Conservation (phyloP, 306 rosid species). For the Vigna unguiculata region DNA sequence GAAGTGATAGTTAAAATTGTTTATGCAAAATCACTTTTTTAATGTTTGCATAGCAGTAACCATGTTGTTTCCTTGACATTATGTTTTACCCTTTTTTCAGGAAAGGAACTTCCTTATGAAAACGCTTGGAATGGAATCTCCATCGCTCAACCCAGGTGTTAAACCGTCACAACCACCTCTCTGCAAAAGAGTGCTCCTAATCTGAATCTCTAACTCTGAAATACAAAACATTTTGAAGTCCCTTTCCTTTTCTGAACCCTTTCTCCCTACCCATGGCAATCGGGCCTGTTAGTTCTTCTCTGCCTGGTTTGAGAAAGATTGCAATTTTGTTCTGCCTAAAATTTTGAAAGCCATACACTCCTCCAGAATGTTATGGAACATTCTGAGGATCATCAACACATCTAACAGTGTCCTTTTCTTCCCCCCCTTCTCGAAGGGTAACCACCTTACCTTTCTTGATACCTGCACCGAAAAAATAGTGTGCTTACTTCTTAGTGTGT, state of each 20-base stretch:
- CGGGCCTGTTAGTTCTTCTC: constrained; percentile 48
- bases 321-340: constrained; percentile 78
- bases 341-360: constrained; percentile 72
- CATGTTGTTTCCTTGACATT: constrained; percentile 31
- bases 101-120: constrained; percentile 96
- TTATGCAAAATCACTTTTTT: constrained; percentile 17
- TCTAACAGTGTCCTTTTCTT: constrained; percentile 61
- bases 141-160: constrained; percentile 62
- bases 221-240: constrained; percentile 38
- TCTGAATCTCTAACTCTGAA: constrained; percentile 50
- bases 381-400: constrained; percentile 64
- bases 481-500: constrained; percentile 76
- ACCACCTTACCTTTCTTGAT: constrained; percentile 36
- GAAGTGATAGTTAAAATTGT: constrained; percentile 10
- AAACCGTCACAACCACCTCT: constrained; percentile 80
- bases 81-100: constrained; percentile 55
- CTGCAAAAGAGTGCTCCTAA: constrained; percentile 97
- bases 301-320: constrained; percentile 58
- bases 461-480: constrained; percentile 52
- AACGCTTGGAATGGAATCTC: constrained; percentile 94
- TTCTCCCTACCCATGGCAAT: constrained; percentile 38
- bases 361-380: constrained; percentile 75
- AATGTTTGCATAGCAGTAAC: constrained; percentile 38
- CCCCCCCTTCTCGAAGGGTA: constrained; percentile 38
- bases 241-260: constrained; percentile 34